Evolutionary conservation across 305 asterid genomes (phyloP).

Genomic region (Coffea humblotiana): DNA sequence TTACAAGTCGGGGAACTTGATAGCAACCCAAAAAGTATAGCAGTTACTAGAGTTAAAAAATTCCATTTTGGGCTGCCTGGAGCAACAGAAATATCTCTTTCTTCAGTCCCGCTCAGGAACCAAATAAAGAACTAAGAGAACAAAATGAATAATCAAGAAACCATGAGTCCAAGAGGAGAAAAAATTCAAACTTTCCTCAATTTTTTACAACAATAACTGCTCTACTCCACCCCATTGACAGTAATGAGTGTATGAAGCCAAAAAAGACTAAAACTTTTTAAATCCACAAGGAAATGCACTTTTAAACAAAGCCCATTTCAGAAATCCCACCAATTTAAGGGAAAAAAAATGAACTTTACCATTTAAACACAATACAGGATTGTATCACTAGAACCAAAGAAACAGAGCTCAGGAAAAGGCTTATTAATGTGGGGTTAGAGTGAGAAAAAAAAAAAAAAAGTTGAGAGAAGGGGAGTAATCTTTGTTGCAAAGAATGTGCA

Average conservation of each 20-base stretch:
- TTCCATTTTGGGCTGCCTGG: constrained; percentile 46
- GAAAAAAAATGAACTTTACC: neutral
- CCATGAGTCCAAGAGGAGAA: neutral
- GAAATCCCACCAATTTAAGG: neutral
- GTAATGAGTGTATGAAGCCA: neutral
- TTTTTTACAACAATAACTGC: neutral
- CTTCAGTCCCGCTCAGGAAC: constrained; percentile 6
- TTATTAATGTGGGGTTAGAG: neutral
- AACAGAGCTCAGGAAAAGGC: neutral
- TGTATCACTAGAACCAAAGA: neutral
- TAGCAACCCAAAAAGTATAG: constrained; percentile 51
- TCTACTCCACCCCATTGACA: neutral
- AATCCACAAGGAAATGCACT: constrained; percentile 6
- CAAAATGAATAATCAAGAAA: neutral
- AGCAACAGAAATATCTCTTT: constrained; percentile 2
- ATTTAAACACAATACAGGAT: neutral
- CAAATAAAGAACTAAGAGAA: constrained; percentile 22
- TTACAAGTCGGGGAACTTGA: constrained; percentile 48
- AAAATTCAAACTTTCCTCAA: neutral
- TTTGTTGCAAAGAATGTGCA: constrained; percentile 15
- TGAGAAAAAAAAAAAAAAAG: neutral
- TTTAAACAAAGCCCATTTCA: constrained; percentile 3
- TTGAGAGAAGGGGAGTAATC: constrained; percentile 3
- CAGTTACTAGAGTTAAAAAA: constrained; percentile 36
- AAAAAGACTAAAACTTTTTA: neutral